Conservation (phyloP, 2,329 filamentous ascomycete genomes). For the Fusarium sp. region DNA sequence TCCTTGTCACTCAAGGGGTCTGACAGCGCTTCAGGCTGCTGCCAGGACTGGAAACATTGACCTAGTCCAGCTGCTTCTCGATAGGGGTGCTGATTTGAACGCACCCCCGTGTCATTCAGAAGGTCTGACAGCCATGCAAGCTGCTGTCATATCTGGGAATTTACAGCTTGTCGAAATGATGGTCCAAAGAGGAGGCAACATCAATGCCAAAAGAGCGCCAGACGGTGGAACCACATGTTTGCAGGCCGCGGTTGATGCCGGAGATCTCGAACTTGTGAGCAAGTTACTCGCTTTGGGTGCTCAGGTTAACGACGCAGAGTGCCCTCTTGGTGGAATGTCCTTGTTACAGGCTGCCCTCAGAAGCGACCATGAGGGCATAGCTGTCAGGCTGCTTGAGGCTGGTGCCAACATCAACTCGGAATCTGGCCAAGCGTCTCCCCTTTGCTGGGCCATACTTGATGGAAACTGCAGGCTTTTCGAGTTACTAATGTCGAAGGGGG, state of each 20-base stretch:
- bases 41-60: not conserved
- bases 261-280: not conserved
- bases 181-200: not conserved
- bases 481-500: not conserved
- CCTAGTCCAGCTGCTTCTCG: not conserved
- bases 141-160: not conserved
- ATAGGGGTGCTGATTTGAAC: not conserved
- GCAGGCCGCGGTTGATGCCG: not conserved
- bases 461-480: not conserved
- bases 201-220: not conserved
- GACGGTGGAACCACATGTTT: not conserved
- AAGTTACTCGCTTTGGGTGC: not conserved
- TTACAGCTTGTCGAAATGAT: not conserved
- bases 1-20: fast-evolving
- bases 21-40: not conserved
- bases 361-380: not conserved
- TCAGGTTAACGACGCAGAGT: too few species aligned
- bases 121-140: not conserved
- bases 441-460: not conserved
- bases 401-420: not conserved
- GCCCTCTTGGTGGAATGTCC: too few species aligned
- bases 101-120: not conserved
- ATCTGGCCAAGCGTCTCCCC: not conserved
- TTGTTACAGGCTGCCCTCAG: not conserved
- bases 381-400: not conserved